Conservation (phyloP, 768 basidiomycete species). For the Neoboletus brunneissimus region DNA sequence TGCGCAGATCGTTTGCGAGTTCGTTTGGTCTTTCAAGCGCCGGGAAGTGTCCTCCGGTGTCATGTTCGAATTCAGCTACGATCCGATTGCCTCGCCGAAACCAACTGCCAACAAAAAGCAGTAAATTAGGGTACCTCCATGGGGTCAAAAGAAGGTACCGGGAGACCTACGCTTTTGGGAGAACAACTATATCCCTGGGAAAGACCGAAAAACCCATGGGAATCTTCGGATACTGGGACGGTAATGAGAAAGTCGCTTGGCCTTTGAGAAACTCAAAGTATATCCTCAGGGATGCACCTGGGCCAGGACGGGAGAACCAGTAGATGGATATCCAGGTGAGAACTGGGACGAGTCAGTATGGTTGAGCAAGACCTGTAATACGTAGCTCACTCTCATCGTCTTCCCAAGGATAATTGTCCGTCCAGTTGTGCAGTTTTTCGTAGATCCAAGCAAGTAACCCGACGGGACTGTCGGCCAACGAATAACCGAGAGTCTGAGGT, state of each 20-base stretch:
- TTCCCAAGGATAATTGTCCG: slow-evolving; percentile 53
- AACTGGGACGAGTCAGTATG: slow-evolving; percentile 34
- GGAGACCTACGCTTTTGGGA: slow-evolving; percentile 38
- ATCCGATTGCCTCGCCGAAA: slow-evolving; percentile 33
- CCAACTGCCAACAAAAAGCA: slow-evolving; percentile 39
- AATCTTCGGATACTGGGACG: slow-evolving; percentile 18
- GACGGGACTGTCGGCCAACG: slow-evolving; percentile 54
- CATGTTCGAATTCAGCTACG: slow-evolving; percentile 50
- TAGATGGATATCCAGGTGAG: slow-evolving; percentile 60
- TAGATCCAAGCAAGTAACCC: slow-evolving; percentile 55
- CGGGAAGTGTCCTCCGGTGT: slow-evolving; percentile 58
- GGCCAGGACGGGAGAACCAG: slow-evolving; percentile 57
- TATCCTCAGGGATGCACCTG: slow-evolving; percentile 54
- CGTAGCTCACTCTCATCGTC: slow-evolving; percentile 50
- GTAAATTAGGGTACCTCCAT: background rate
- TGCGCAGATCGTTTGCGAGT: slow-evolving; percentile 49
- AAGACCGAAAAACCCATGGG: slow-evolving; percentile 53
- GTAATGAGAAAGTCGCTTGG: background rate
- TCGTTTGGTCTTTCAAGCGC: slow-evolving; percentile 49
- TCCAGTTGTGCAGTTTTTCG: slow-evolving; percentile 48
- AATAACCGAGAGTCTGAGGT: slow-evolving; percentile 54
- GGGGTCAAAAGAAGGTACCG: background rate
- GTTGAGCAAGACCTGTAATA: background rate
- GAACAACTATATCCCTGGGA: slow-evolving; percentile 44
- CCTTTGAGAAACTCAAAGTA: slow-evolving; percentile 46